Conservation (phyloP, 2,329 filamentous ascomycete species). For the Aspergillus proliferans region DNA sequence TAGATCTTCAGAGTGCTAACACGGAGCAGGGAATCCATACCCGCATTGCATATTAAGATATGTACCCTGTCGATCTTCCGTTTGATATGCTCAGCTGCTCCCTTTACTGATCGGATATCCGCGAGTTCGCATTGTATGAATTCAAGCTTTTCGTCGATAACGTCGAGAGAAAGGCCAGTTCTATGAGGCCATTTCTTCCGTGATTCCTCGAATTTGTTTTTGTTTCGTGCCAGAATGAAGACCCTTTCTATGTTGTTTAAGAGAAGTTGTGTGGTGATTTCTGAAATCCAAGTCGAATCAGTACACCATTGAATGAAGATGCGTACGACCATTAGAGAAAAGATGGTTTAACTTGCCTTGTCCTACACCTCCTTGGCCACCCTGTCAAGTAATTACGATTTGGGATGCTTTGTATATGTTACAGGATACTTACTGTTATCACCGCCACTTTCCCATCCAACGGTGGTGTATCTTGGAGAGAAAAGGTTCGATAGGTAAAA, state of each 20-base stretch:
- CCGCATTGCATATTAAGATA: slow-evolving; percentile 28
- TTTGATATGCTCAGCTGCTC: slow-evolving; percentile 16
- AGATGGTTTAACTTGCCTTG: slow-evolving; percentile 10
- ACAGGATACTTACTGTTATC: slow-evolving; percentile 18
- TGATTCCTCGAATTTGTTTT: slow-evolving; percentile 16
- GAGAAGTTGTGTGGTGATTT: slow-evolving; percentile 26
- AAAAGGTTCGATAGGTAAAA: slow-evolving; percentile 23
- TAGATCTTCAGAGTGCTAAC: neutral
- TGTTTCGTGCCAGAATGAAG: slow-evolving; percentile 22
- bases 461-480: slow-evolving; percentile 19
- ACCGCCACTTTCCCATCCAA: slow-evolving; percentile 23
- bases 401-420: neutral
- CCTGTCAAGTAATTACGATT: slow-evolving; percentile 5
- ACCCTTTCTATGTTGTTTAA: slow-evolving; percentile 23
- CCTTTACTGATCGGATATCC: slow-evolving; percentile 18
- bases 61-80: slow-evolving; percentile 20
- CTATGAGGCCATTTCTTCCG: slow-evolving; percentile 17
- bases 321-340: neutral
- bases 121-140: slow-evolving; percentile 28
- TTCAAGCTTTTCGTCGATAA: slow-evolving; percentile 13
- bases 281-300: slow-evolving; percentile 5
- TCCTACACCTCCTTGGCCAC: slow-evolving; percentile 27
- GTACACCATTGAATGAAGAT: neutral
- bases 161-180: slow-evolving; percentile 11
- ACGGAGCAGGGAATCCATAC: slow-evolving; percentile 8